A percentile compares a stretch with the other conserved stretches of the same genome.
phyloP scores from a whole-genome alignment of 2,329 filamentous ascomycete species.

The Pyrenochaeta sp. region DNA sequence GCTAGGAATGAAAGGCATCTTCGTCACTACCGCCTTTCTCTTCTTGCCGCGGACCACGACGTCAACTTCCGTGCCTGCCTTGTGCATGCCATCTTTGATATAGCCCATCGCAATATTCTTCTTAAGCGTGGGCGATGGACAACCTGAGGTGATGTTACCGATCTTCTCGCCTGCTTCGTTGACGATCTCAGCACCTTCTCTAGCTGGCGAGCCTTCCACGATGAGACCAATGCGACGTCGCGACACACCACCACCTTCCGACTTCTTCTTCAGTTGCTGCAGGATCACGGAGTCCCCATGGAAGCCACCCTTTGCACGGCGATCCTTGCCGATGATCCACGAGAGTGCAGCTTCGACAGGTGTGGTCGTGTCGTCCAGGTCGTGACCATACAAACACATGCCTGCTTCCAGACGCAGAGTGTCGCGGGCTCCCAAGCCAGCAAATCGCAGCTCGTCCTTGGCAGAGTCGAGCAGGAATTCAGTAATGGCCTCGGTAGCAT shows the following conservation, averaged over 20 bases:
- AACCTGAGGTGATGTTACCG: conserved; percentile 86
- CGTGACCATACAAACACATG: conserved; percentile 99
- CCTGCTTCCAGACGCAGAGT: conserved; percentile 93
- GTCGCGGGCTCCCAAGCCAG: conserved; percentile 89
- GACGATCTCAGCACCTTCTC: conserved; percentile 86
- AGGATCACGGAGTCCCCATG: conserved; percentile 83
- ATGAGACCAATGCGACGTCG: conserved; percentile 82
- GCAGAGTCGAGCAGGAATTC: conserved; percentile 72
- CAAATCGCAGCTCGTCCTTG: conserved; percentile 75
- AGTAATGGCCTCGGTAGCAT: conserved; percentile 71
- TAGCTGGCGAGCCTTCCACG: conserved; percentile 84
- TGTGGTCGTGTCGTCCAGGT: conserved; percentile 81
- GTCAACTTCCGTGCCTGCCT: conserved; percentile 81
- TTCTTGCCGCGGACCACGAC: conserved; percentile 80
- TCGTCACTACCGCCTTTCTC: conserved; percentile 77
- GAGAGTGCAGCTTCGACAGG: conserved; percentile 71
- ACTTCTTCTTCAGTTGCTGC: conserved; percentile 76
- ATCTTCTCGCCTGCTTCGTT: conserved; percentile 70
- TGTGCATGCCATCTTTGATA: conserved; percentile 80
- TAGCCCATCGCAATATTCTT: conserved; percentile 98
- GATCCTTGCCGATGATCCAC: conserved; percentile 87
- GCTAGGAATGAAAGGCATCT: conserved; percentile 87
- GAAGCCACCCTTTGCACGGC: conserved; percentile 77
- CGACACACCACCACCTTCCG: conserved; percentile 74
- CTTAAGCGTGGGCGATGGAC: conserved; percentile 83